Base-by-base conservation (phyloP, 2,329 filamentous ascomycete genomes). In the Lasiodiplodia sp. region DNA sequence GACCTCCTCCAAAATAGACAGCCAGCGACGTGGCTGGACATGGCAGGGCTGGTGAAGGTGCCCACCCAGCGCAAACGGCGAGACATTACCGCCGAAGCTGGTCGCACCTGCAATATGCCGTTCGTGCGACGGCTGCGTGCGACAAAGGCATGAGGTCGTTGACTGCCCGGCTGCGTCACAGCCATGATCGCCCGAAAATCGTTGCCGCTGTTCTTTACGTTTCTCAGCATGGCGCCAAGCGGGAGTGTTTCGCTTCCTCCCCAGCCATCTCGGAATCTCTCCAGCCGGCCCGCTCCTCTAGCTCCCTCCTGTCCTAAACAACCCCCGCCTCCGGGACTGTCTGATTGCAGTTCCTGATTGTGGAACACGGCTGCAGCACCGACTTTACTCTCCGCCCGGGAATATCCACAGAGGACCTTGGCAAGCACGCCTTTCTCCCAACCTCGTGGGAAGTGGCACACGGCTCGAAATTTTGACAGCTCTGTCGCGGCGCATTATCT, bases 1-100 rank as follows among this genome's bases (percentile, higher is more conserved):
- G n/a, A 21, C 60, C 60, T 62, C 55, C 60, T 64, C 60, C 60
- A 64, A 57, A 64, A 64, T 64, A 64, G 60, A 52, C 12, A 7
- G 18, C 34, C 31, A 37, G 31, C 47, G 44, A 64, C 60, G 47
- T 64, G 60, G 60, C 60, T 52, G 60, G 12, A 37, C 60, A 18
- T 34, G 57, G 57, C 38, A 44, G 56, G 37, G n/a, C 37, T 38
- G 14, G 28, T 38, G 28, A 16, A 14, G 23, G 6, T 53, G 23
- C 23, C 28, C 28, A 25, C 6, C 21, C 21, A 28, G 57, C 38
- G 21, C 28, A 25, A n/a, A 37, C 37, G 21, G 23, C 28, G 40
- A n/a, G 40, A 21, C 18, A 11, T 47, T 21, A 47, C 44, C 44
- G 44, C n/a, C 18, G 44, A 2, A n/a, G 7, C 28, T 64, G n/a